Evolutionary conservation across 352 stramenopile species (phyloP), one percentile per base, ranked within the genome.

Genomic region (Globisporangium radiosum): DNA sequence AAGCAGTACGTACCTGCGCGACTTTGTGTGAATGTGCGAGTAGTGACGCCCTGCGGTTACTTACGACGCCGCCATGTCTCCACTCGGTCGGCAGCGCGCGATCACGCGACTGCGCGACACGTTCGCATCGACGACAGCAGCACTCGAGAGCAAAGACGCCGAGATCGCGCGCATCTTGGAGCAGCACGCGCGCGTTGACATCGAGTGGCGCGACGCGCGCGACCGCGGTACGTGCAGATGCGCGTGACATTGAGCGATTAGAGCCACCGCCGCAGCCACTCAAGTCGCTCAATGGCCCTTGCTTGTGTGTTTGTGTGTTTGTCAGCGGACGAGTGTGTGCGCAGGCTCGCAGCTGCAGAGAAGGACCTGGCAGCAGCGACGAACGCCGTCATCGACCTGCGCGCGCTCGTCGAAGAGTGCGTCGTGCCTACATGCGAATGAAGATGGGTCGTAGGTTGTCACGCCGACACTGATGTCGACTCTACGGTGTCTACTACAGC

Each of bases 341-440:
- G 53, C 0, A 71, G 62, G 2, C 37, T 78, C 9, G 63, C 64
- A 8, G 68, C 68, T 11, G 59, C 70, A 7, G 56, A 67, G 42
- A 66, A 58, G 6, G 79, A 87, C 15, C 51, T 82, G 19, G 37
- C 42, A 2, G 60, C 67, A 19, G 65, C 65, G 13, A 81, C 69
- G 7, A 61, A 62, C 5, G 76, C 76, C 1, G 62, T 80, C 1
- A 63, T 79, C 9, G 75, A 89, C 44, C 44, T 89, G 38, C 74
- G 76, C 19, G 71, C 71, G 9, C 65, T 89, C 1, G 75, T 89
- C 0, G 79, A 89, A 63, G 79, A 89, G 79, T 89, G 68, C 53
- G 73, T 51, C 47, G 10, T 19, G 39, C 15, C 9, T n/a, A 7
- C 48, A 10, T 42, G 17, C 17, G 17, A 19, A 19, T 19, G 17